Base-by-base conservation (phyloP, 2,329 filamentous ascomycete species). In the Botrytis elliptica region DNA sequence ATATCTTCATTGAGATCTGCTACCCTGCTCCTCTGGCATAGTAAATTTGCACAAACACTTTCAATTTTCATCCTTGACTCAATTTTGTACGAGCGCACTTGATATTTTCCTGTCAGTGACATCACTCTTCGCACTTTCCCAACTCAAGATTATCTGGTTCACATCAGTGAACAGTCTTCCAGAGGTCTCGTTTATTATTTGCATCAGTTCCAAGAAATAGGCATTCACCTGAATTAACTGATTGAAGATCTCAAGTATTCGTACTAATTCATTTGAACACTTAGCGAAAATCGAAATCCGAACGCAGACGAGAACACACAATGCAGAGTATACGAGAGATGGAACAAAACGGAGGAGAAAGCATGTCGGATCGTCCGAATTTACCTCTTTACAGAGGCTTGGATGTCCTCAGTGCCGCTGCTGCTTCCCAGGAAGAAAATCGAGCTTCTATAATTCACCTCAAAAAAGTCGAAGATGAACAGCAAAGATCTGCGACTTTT, bases 1-100 rank as follows among this genome's bases (percentile, higher is more conserved):
- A 40, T 18, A 9, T 36, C 12, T 40, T n/a, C 12, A n/a, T 9
- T n/a, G 22, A 62, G 38, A 22, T 40, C 25, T 62, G 36, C 10
- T n/a, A 1, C 20, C 12, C 10, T n/a, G 3, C 10, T 6, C 12
- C 9, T 1, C 12, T 40, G n/a, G 2, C 12, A n/a, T 36, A n/a
- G 6, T 1, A 2, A 40, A 62, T 2, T 16, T 12, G 33, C 9
- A 25, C 25, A 25, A 22, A 14, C 1, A 18, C 4, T 36, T 52
- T 14, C 3, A n/a, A 5, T 1, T 25, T 29, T 1, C 33, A 8
- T 38, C 3, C 8, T 40, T 29, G 20, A 52, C 10, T 36, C 29
- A 25, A 36, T 52, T 7, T 25, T 25, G 12, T 66, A 49, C 20
- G 25, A 29, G 14, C 44, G 18, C 6, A 20, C 25, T 18, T 40